phyloP scores from a whole-genome alignment of 768 basidiomycete species.

The Tremella fuciformis region DNA sequence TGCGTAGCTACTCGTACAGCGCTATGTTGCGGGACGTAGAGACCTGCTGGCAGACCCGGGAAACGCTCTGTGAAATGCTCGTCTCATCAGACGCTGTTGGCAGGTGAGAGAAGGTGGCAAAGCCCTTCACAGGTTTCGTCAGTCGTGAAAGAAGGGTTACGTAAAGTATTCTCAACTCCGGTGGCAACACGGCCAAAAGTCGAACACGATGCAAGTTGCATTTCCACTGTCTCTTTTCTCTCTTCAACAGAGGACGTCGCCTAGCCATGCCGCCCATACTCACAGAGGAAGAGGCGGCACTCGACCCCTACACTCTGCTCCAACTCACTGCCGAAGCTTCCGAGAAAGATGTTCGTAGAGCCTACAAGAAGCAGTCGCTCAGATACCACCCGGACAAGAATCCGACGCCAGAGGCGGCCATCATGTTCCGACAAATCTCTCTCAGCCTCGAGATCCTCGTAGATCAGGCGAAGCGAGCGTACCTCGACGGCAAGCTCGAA shows the following conservation, averaged over 20 bases:
- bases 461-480: conserved; percentile 39
- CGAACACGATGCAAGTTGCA: too few relatives aligned
- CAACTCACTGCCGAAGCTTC: conserved; percentile 31
- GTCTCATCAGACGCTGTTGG: too few relatives aligned
- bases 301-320: conserved; percentile 44
- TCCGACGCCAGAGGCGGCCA: conserved; percentile 32
- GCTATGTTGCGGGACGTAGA: too few relatives aligned
- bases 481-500: conserved; percentile 40
- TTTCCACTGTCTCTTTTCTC: neutral
- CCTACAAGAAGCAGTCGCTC: conserved; percentile 41
- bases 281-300: conserved; percentile 41
- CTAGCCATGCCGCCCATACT: conserved; percentile 45
- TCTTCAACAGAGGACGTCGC: too few relatives aligned
- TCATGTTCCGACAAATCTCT: conserved; percentile 44
- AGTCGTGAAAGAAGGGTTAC: too few relatives aligned
- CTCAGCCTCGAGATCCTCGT: conserved; percentile 40
- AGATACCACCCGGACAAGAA: conserved; percentile 50
- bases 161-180: too few relatives aligned
- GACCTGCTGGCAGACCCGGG: too few relatives aligned
- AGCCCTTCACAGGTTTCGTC: too few relatives aligned
- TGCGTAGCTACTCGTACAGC: too few relatives aligned
- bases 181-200: too few relatives aligned
- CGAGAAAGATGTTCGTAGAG: conserved; percentile 62
- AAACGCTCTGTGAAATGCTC: too few relatives aligned
- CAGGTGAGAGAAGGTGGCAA: too few relatives aligned